Conservation (phyloP, 352 stramenopile genomes). For the Pythium myriotylum region DNA sequence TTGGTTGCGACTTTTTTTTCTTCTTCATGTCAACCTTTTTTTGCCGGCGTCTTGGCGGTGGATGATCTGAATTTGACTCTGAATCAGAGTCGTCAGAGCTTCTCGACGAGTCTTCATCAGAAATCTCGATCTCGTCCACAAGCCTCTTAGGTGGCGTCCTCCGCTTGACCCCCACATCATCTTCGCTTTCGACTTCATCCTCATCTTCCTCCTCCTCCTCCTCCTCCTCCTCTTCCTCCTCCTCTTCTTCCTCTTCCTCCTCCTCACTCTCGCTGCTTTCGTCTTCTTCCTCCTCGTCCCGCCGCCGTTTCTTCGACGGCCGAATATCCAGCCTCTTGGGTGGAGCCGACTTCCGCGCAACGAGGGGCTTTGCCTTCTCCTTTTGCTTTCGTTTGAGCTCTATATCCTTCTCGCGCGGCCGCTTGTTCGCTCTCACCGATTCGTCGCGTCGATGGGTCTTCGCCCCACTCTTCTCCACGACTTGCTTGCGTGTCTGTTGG, state of each 20-base stretch:
- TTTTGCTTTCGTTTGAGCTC: too few relatives aligned
- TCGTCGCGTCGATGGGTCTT: background rate
- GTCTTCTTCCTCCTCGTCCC: conserved; percentile 2
- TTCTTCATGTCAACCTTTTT: background rate
- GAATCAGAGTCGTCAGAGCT: background rate
- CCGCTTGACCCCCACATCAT: conserved; percentile 4
- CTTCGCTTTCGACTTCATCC: conserved; percentile 9
- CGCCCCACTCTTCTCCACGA: background rate
- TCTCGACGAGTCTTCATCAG: conserved; percentile 1
- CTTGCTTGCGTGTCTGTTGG: background rate
- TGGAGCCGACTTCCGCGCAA: conserved; percentile 15
- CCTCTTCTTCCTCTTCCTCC: conserved; percentile 11
- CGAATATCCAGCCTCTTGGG: background rate
- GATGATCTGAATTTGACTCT: background rate
- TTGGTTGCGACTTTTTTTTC: conserved; percentile 5
- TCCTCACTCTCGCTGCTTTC: conserved; percentile 3
- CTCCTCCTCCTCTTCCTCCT: conserved; percentile 13
- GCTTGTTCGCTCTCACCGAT: too few relatives aligned
- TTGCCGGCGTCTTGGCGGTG: background rate
- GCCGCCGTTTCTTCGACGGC: conserved; percentile 1
- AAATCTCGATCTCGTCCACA: conserved; percentile 23
- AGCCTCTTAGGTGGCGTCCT: conserved; percentile 12
- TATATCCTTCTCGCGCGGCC: too few relatives aligned
- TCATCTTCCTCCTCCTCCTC: conserved; percentile 1
- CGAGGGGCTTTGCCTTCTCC: conserved; percentile 2